phyloP scores from a whole-genome alignment of 176 grass and related monocot species.

The Aegilops tauschii region DNA sequence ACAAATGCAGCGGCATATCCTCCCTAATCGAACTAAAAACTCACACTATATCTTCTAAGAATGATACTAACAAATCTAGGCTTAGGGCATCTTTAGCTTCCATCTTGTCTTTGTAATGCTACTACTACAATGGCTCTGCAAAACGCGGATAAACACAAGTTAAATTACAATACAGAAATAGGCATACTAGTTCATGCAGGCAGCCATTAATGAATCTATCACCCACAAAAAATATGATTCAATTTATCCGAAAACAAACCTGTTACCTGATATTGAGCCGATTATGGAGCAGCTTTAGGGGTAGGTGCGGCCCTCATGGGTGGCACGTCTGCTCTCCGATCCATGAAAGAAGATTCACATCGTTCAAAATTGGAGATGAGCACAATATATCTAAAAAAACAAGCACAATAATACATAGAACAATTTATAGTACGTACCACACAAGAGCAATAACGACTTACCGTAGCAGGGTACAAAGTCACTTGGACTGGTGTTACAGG shows the following conservation, averaged over 20 bases:
- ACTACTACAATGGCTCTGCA: neutral
- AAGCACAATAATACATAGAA: neutral
- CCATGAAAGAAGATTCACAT: neutral
- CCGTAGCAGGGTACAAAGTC: no score
- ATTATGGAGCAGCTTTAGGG: neutral
- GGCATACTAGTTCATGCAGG: neutral
- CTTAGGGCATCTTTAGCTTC: neutral
- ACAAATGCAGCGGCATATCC: no score
- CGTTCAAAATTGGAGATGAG: neutral
- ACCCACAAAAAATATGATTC: neutral
- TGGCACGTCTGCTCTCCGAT: neutral
- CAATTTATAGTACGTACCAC: neutral
- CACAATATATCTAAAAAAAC: no score
- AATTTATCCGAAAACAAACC: neutral
- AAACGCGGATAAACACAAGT: neutral
- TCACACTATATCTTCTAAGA: neutral
- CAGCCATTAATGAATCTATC: neutral
- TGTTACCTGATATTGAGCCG: neutral
- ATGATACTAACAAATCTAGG: neutral
- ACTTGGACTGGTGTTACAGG: neutral
- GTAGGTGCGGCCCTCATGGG: neutral
- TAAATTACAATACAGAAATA: neutral
- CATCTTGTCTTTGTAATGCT: neutral
- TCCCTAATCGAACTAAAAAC: no score
- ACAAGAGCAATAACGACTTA: no score